Base-by-base conservation (phyloP, 2,329 filamentous ascomycete genomes). In the Lachnellula hyalina region DNA sequence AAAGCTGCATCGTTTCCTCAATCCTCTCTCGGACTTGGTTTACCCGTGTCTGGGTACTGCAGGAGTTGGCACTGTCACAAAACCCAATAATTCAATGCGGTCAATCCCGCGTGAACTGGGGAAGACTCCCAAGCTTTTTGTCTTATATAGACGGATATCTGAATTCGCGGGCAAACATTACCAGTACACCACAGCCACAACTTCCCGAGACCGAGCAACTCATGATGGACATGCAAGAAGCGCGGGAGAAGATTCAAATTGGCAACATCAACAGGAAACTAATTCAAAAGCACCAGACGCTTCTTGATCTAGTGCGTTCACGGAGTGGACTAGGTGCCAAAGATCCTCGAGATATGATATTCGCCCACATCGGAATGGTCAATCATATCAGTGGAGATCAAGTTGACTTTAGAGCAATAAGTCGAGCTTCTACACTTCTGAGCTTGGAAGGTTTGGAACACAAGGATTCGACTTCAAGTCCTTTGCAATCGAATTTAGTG, bases 21-120 rank as follows among this genome's bases (percentile, higher is more conserved):
- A 57, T 74, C 4, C 71, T 73, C 62, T 62, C 68, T 36, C 60
- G 71, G 4, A 55, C 54, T 0, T 74, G 71, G 71, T 72, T 74
- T 41, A 67, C 62, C 3, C 61, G 70, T 4, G 61, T 70, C 0
- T 73, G 72, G 72, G 67, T 74, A 1, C 64, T 74, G 0, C 71
- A 74, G 51, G 72, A 73, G 15, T 11, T 53, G 4, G 36, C 45
- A 7, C 32, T 53, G 2, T 50, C 47, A 4, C 15, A 32, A 38
- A 54, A 40, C 25, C 47, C 52, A 6, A 34, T 41, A n/a, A 47
- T 54, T 6, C 47, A 51, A 25, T 19, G 19, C 15, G 40, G 40
- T 4, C 14, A 4, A n/a, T 21, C 34, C 5, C 34, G 36, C n/a
- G 46, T 35, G 14, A 53, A 17, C 21, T 53, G 51, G 51, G 50